Conservation (phyloP, 1,284 basidiomycete species). For the Lentinus polychrous region DNA sequence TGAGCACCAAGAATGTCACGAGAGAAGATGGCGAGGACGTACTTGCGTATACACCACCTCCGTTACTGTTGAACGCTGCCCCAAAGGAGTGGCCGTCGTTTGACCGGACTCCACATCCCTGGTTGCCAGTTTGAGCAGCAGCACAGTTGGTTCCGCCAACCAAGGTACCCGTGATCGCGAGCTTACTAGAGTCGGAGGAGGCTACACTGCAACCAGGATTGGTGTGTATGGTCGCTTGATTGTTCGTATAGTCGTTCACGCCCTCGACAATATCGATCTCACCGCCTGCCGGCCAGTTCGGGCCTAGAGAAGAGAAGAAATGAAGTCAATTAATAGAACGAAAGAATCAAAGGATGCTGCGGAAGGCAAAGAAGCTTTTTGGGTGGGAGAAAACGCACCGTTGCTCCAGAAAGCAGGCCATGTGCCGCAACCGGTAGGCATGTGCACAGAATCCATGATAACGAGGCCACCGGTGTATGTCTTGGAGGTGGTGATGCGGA, state of each 20-base stretch:
- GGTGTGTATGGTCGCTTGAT: conserved; percentile 79
- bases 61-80: conserved; percentile 58
- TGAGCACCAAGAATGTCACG: not conserved
- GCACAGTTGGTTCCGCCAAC: conserved; percentile 67
- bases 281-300: conserved; percentile 68
- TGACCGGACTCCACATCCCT: conserved; percentile 61
- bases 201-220: conserved; percentile 62
- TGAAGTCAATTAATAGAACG: not conserved
- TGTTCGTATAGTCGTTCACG: conserved; percentile 69
- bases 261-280: conserved; percentile 89
- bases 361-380: not conserved
- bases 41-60: conserved; percentile 82
- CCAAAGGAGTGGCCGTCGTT: conserved; percentile 51
- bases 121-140: conserved; percentile 45
- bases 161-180: conserved; percentile 51
- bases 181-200: conserved; percentile 33
- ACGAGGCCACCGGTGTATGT: conserved; percentile 65
- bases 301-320: conserved; percentile 28
- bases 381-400: conserved; percentile 19
- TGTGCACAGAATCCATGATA: conserved; percentile 81
- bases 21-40: conserved; percentile 24
- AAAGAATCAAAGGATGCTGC: not conserved
- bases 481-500: conserved; percentile 67
- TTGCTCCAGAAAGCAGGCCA: conserved; percentile 69
- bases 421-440: conserved; percentile 85